phyloP scores from a whole-genome alignment of 169 alveolate species.

The Cystoisospora suis region DNA sequence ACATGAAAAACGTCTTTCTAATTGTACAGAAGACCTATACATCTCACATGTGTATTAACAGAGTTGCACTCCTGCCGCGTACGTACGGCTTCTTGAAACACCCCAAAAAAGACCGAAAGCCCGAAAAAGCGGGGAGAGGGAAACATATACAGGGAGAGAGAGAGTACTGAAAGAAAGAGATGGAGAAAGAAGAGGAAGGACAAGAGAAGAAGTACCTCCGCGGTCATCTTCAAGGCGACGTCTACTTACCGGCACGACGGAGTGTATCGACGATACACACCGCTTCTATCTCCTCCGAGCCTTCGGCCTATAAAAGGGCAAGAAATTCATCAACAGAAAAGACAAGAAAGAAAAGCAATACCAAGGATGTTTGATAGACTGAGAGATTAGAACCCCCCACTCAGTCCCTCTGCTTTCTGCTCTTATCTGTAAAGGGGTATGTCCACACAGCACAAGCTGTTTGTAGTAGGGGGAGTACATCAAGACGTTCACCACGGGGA shows the following conservation, averaged over 20 bases:
- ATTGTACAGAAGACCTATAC: too few relatives aligned
- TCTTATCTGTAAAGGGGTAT: too few relatives aligned
- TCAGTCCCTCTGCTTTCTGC: too few relatives aligned
- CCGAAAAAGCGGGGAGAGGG: background rate
- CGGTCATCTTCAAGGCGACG: background rate
- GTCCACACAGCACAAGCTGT: too few relatives aligned
- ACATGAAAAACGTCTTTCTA: too few relatives aligned
- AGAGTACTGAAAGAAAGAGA: background rate
- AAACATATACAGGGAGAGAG: background rate
- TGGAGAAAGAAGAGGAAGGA: background rate
- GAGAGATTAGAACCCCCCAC: too few relatives aligned
- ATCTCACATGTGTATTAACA: too few relatives aligned
- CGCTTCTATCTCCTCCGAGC: background rate
- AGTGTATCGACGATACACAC: background rate
- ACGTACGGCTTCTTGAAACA: too few relatives aligned
- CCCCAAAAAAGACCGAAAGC: background rate
- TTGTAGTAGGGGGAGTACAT: too few relatives aligned
- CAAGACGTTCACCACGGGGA: too few relatives aligned
- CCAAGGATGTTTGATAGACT: too few relatives aligned
- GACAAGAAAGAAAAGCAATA: background rate
- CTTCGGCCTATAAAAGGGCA: background rate
- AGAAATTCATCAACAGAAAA: background rate
- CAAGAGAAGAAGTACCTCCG: background rate
- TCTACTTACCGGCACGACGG: slow-evolving; percentile 20
- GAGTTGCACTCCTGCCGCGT: too few relatives aligned